These are phyloP conservation scores for Periconia sp. DNA, from an alignment of 2,329 filamentous ascomycete genomes.

Conservation along the genomic window DNA sequence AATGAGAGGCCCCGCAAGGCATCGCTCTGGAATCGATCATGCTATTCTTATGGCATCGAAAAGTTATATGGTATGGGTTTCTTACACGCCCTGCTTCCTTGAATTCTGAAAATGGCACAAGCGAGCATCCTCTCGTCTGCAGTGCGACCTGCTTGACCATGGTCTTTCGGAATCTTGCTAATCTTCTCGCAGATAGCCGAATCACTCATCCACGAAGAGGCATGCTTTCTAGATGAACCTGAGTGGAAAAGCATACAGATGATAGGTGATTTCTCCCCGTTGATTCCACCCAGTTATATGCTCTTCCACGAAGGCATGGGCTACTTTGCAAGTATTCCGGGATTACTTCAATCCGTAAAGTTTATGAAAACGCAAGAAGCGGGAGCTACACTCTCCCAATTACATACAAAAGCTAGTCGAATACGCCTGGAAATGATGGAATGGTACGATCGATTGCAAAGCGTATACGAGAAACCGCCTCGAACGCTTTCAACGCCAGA, in stretches of 20 bases:
- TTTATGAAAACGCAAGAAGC: background rate
- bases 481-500: background rate
- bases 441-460: background rate
- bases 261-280: background rate
- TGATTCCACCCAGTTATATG: background rate
- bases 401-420: background rate
- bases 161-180: background rate
- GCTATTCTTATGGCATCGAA: conserved; percentile 3
- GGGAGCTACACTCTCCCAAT: background rate
- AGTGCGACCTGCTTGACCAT: too few species aligned
- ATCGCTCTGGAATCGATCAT: conserved; percentile 3
- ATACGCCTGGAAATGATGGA: conserved; percentile 1
- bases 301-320: conserved; percentile 1
- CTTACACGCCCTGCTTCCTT: background rate
- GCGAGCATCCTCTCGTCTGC: too few species aligned
- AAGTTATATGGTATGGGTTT: conserved; percentile 1
- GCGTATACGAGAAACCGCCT: background rate
- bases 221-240: conserved; percentile 1
- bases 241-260: background rate
- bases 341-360: background rate
- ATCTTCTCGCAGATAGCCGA: conserved; percentile 1
- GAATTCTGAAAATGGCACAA: too few species aligned
- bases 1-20: background rate
- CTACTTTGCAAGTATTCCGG: conserved; percentile 1
- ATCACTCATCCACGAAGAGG: background rate